A percentile compares a stretch with the other conserved stretches of the same genome.
phyloP scores from a whole-genome alignment of 306 rosid genomes.

The Lablab purpureus region DNA sequence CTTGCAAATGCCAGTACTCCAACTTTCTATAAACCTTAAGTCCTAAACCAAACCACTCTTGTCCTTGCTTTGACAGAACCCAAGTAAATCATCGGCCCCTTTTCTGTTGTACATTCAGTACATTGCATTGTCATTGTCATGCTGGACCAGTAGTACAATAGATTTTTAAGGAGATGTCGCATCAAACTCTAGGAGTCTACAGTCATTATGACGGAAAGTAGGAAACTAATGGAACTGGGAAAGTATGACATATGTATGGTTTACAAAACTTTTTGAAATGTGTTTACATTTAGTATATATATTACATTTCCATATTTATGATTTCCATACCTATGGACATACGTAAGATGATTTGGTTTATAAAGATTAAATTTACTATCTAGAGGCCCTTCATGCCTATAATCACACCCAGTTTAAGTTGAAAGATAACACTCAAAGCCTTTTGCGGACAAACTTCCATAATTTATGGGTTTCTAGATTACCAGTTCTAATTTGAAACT shows the following conservation, averaged over 20 bases:
- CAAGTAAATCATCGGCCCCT: background rate
- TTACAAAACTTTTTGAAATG: background rate
- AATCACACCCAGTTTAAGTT: background rate
- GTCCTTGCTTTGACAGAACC: constrained; percentile 28
- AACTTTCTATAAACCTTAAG: background rate
- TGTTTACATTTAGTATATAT: constrained; percentile 31
- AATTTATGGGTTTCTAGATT: background rate
- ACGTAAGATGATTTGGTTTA: too few relatives aligned
- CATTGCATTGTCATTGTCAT: background rate
- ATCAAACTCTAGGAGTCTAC: background rate
- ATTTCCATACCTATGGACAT: background rate
- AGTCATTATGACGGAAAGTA: background rate
- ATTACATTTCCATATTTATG: too few relatives aligned
- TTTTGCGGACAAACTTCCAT: background rate
- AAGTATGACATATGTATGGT: constrained; percentile 1
- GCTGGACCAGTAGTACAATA: constrained; percentile 22
- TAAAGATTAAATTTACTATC: background rate
- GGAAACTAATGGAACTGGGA: constrained; percentile 11
- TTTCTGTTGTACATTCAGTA: background rate
- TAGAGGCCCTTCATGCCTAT: background rate
- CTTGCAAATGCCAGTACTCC: constrained; percentile 4
- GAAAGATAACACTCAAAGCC: background rate
- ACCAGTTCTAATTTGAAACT: background rate
- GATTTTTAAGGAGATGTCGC: background rate
- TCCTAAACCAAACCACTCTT: background rate